Base-by-base conservation (phyloP, 768 basidiomycete species). In the Hysterangium stoloniferum region DNA sequence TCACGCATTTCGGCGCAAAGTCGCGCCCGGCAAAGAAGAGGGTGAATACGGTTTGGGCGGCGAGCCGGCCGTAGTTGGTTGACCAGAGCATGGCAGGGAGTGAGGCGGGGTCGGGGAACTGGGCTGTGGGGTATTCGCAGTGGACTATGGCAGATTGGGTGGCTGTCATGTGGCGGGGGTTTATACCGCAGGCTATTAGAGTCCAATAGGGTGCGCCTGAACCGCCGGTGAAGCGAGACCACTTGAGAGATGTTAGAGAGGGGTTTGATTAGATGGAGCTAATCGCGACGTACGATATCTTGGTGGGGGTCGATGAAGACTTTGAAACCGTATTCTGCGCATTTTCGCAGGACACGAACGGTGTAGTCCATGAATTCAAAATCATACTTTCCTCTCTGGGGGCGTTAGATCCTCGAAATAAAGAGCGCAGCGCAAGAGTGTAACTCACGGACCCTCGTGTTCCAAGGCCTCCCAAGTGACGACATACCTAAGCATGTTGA, bases 191-290 rank as follows among this genome's bases (percentile, higher is more conserved):
- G 0, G 93, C 94, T 5, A 75, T 71, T 7, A 96, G 74, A 0
- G 90, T 93, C 94, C 94, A 97, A 61, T 80, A 93, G 0, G 94
- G 94, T 0, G 94, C 94, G 11, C 94, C 94, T 3, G 90, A 92
- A 6, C 95, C 95, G 17, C 92, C 91, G 15, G 86, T 85, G 70
- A 91, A 95, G 37, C 95, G 87, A 1, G 93, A 95, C 86, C 92
- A 98, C 87, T 95, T 58, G 4, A 17, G 27, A 20, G 0, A 11
- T 20, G 27, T 46, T 22, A 19, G 40, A 11, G 4, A 29, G 25
- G 32, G 34, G 22, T 24, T n/a, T 24, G 36, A 50, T 52, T n/a
- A 57, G 52, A 22, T 19, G 29, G n/a, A 22, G 27, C 17, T 20
- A 8, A n/a, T n/a, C 19, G 8, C 19, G 2, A 78, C 91, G 62